Base-by-base conservation (phyloP, 1,284 basidiomycete species). In the Ceratobasidium sp. region DNA sequence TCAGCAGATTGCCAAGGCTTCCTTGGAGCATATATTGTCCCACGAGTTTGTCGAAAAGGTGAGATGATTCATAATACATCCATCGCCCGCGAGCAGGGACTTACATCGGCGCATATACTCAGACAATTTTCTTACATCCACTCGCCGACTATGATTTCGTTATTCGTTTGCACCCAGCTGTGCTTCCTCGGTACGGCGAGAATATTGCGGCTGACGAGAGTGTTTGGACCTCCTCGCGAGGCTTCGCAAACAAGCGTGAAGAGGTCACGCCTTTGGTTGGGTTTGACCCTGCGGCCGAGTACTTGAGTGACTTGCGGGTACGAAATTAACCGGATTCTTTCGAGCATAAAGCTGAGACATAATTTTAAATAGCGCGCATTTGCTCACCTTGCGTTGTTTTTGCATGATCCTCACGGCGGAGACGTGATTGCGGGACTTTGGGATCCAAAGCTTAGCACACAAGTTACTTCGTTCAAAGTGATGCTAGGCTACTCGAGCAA, bases 331-430 rank as follows among this genome's bases (percentile, higher is more conserved):
- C 60, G 17, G 22, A n/a, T 5, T 29, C 56, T 25, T 52, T 40
- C 27, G 35, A 54, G 15, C 45, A 55, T 10, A 27, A 69, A 47
- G 73, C 67, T 38, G 71, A 38, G 70, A 38, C 35, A 52, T 58
- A 2, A 31, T 10, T 50, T 35, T 34, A 22, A 5, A 4, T 74
- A 94, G 89, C 81, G 84, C n/a, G 79, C 87, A 3, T 97, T 93
- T 78, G 82, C 85, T 6, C 90, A 94, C 74, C 89, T 89, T 0
- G 84, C 93, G 73, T 85, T 92, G 64, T 83, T 97, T 57, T 99
- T 98, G 82, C 87, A 89, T 75, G 96, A 99, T 75, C 80, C 83
- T 0, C 83, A 89, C 40, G 97, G 97, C 15, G 95, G 96, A 0
- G 80, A 85, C 58, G 81, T 83, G 7, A 88, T 96, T 64, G 96